Conservation (phyloP, 176 grass and related monocot species). For the Phragmites australis region DNA sequence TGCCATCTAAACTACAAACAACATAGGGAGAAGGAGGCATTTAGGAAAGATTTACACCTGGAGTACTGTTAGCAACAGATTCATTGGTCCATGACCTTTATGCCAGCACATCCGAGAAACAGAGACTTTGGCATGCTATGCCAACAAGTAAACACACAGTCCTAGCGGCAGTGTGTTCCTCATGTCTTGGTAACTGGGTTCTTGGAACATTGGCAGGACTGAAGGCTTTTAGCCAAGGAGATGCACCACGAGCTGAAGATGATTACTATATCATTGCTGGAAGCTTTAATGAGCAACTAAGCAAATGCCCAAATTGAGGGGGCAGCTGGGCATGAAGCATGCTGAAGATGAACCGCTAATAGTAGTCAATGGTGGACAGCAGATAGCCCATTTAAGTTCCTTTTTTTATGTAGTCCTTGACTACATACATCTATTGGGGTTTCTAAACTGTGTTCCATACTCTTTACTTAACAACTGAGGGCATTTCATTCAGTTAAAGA, state of each 20-base stretch:
- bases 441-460: neutral
- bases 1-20: neutral
- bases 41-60: neutral
- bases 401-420: neutral
- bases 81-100: neutral
- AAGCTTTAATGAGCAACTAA: neutral
- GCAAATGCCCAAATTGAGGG: neutral
- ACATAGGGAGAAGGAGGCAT: neutral
- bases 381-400: neutral
- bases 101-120: neutral
- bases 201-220: constrained; percentile 11
- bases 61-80: neutral
- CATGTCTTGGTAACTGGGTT: neutral
- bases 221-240: neutral
- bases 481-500: neutral
- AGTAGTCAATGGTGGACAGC: neutral
- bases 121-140: neutral
- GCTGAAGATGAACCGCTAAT: neutral
- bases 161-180: neutral
- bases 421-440: neutral
- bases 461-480: neutral
- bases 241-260: neutral
- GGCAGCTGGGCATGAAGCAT: constrained; percentile 1
- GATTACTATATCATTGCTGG: neutral
- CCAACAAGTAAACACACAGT: neutral